Base-by-base conservation (phyloP, 2,329 filamentous ascomycete species). In the Fusarium nematophilum region DNA sequence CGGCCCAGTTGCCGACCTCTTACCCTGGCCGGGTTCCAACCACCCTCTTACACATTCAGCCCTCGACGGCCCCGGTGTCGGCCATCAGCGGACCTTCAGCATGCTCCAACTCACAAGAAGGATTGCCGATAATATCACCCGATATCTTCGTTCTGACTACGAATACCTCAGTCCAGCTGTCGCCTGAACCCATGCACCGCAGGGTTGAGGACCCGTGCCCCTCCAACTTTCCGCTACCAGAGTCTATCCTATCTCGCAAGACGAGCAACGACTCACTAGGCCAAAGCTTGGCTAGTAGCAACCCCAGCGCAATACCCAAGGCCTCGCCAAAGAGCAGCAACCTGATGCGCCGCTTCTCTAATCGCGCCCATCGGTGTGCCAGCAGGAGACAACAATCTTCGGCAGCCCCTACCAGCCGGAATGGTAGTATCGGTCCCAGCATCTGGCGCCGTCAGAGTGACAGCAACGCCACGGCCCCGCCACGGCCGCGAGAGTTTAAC, bases 381-480 rank as follows among this genome's bases (percentile, higher is more conserved):
- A 77, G 76, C 31, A 84, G 89, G 57, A 87, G 93, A 60, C 85
- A 93, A 58, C 89, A 90, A 59, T 96, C 92, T 13, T 93, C 92
- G 3, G 89, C 89, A 1, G 85, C 90, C 37, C 86, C 90, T 15
- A 87, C 88, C 57, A 92, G 90, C 72, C 88, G 93, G 34, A 93
- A 97, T 71, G 89, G 91, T 59, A 97, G 93, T 72, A 89, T 93
- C 21, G 95, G 95, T 0, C 95, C 95, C 2, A 90, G 93, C 51
- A 90, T 97, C 46, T 86, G 96, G 75, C 88, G 94, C 59, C 85
- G 92, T 53, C 88, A 93, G 64, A 97, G 93, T 74, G 93, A 96
- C 74, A 97, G 93, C 79, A 95, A 91, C 75, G 91, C 86, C 63
- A 89, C 89, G 6, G 81, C 83, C n/a, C n/a, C n/a, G n/a, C n/a